phyloP scores from a whole-genome alignment of 2,329 filamentous ascomycete species.

The Paraconiothyrium sp. region DNA sequence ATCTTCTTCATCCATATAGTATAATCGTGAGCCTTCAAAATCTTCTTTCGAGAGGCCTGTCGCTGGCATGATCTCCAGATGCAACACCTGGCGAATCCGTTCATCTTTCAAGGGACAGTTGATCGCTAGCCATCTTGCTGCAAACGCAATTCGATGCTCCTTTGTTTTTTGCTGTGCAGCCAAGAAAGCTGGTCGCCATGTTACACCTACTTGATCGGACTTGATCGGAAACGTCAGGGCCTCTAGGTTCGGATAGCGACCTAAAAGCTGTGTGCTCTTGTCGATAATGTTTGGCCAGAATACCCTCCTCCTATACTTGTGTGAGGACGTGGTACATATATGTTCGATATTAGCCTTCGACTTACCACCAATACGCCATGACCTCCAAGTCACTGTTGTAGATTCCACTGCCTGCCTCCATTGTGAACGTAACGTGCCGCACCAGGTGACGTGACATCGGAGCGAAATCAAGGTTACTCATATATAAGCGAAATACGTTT shows the following conservation, averaged over 20 bases:
- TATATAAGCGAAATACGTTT: slow-evolving; percentile 55
- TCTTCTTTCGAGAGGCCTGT: slow-evolving; percentile 24
- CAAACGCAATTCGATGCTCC: slow-evolving; percentile 37
- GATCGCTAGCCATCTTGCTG: slow-evolving; percentile 36
- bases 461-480: slow-evolving; percentile 26
- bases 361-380: slow-evolving; percentile 35
- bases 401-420: slow-evolving; percentile 34
- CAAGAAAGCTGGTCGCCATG: slow-evolving; percentile 40
- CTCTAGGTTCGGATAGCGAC: slow-evolving; percentile 36
- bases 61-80: slow-evolving; percentile 36
- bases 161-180: slow-evolving; percentile 32
- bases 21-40: slow-evolving; percentile 34
- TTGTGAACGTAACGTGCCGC: slow-evolving; percentile 31
- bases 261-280: slow-evolving; percentile 26
- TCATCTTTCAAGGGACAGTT: slow-evolving; percentile 34
- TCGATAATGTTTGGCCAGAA: slow-evolving; percentile 41
- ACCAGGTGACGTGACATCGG: slow-evolving; percentile 31
- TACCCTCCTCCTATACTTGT: slow-evolving; percentile 25
- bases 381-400: slow-evolving; percentile 34
- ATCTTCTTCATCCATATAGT: slow-evolving; percentile 30
- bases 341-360: not conserved
- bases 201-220: slow-evolving; percentile 21
- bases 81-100: slow-evolving; percentile 33
- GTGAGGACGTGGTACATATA: not conserved
- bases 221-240: slow-evolving; percentile 37